These are phyloP conservation scores for Alternaria ventricosa DNA, from an alignment of 2,329 filamentous ascomycete genomes.

Conservation along the genomic window DNA sequence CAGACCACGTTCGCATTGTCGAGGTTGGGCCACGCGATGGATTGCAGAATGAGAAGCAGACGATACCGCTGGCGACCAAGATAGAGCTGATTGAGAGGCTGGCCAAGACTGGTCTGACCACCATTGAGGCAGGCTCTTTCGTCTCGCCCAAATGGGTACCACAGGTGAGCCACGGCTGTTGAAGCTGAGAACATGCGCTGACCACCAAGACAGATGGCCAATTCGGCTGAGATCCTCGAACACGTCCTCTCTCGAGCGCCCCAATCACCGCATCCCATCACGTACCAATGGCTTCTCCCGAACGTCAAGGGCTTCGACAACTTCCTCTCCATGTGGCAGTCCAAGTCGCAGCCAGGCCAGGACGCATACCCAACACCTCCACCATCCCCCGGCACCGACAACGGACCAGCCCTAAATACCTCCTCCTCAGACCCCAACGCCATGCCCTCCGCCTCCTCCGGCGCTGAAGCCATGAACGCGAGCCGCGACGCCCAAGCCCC, in stretches of 20 bases:
- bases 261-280: conserved; percentile 62
- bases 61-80: conserved; percentile 74
- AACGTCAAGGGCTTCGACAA: conserved; percentile 75
- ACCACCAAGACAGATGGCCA: conserved; percentile 68
- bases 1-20: conserved; percentile 66
- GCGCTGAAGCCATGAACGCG: conserved; percentile 42
- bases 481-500: conserved; percentile 20
- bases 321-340: conserved; percentile 61
- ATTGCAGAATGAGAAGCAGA: conserved; percentile 82
- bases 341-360: conserved; percentile 44
- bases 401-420: conserved; percentile 51
- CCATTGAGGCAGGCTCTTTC: conserved; percentile 83
- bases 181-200: conserved; percentile 48
- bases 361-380: conserved; percentile 59
- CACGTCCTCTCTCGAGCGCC: conserved; percentile 68
- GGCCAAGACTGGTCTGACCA: conserved; percentile 70
- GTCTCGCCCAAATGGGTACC: conserved; percentile 86
- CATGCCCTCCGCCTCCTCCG: conserved; percentile 48
- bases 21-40: conserved; percentile 87
- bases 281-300: conserved; percentile 81
- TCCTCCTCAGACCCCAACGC: conserved; percentile 52
- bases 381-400: conserved; percentile 45
- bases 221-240: conserved; percentile 75
- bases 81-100: conserved; percentile 76
- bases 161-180: conserved; percentile 61